phyloP scores from a whole-genome alignment of 2,329 filamentous ascomycete species.

The Malbranchea zuffiana region DNA sequence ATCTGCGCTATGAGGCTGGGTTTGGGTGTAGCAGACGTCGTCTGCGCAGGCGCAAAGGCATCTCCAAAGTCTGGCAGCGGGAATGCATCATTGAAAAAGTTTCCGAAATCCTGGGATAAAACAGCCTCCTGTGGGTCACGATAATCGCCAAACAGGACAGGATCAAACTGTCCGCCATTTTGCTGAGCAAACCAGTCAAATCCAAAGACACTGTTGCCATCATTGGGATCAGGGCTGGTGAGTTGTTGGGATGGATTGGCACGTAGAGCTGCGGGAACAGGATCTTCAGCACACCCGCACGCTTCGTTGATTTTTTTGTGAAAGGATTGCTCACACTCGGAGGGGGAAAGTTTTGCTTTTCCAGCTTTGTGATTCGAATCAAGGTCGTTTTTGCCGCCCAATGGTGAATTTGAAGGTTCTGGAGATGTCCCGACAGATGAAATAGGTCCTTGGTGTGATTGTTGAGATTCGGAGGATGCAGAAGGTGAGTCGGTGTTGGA shows the following conservation, averaged over 20 bases:
- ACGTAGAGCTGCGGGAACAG: conserved; percentile 29
- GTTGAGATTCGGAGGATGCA: conserved; percentile 40
- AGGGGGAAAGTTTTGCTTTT: not conserved
- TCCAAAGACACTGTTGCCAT: conserved; percentile 16
- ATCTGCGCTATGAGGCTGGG: conserved; percentile 67
- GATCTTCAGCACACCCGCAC: conserved; percentile 37
- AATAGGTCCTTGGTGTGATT: conserved; percentile 32
- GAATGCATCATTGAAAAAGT: conserved; percentile 64
- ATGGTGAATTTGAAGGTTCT: conserved; percentile 37
- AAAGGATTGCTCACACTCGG: conserved; percentile 33
- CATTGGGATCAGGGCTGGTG: conserved; percentile 4
- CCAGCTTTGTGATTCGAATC: not conserved
- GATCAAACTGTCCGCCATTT: conserved; percentile 79
- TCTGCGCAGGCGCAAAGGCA: conserved; percentile 53
- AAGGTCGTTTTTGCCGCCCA: conserved; percentile 16
- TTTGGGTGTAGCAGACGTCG: conserved; percentile 35
- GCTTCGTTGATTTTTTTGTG: conserved; percentile 36
- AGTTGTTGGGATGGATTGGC: conserved; percentile 2
- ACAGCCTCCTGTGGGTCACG: conserved; percentile 80
- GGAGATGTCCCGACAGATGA: conserved; percentile 43
- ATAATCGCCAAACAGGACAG: conserved; percentile 83
- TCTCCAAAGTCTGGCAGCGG: conserved; percentile 65
- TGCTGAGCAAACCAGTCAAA: conserved; percentile 65
- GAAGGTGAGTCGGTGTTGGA: conserved; percentile 38
- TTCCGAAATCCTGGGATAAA: conserved; percentile 60